Evolutionary conservation across 2,329 filamentous ascomycete genomes (phyloP).

Genomic region (Waltergamsia citrina): DNA sequence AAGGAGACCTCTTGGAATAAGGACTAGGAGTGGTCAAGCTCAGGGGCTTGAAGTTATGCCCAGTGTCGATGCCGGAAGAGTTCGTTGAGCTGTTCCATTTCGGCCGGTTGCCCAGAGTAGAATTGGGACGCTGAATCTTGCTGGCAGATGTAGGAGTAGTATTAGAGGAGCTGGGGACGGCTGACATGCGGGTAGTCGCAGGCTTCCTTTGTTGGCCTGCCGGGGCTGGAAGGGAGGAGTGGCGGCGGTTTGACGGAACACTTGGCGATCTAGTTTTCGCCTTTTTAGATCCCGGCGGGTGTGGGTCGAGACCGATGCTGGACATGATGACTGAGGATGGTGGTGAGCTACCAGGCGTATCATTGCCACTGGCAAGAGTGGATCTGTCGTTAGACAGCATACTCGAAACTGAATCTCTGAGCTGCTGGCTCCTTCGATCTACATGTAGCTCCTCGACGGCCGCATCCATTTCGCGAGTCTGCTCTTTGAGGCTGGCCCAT

Average conservation of each 20-base stretch:
- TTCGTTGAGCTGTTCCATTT: slow-evolving; percentile 66
- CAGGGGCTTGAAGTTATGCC: slow-evolving; percentile 58
- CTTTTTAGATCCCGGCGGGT: slow-evolving; percentile 31
- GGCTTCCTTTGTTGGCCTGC: slow-evolving; percentile 29
- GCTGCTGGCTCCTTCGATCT: slow-evolving; percentile 57
- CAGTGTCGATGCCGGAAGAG: slow-evolving; percentile 51
- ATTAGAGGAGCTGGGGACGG: slow-evolving; percentile 40
- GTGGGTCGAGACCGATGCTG: slow-evolving; percentile 37
- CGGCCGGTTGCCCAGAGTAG: slow-evolving; percentile 47
- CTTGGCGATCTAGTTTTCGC: slow-evolving; percentile 38
- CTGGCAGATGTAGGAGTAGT: slow-evolving; percentile 31
- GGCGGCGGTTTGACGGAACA: slow-evolving; percentile 32
- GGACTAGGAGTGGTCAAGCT: slow-evolving; percentile 50
- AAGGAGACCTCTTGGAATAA: slow-evolving; percentile 35
- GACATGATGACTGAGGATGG: slow-evolving; percentile 54
- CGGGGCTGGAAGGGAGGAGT: slow-evolving; percentile 37
- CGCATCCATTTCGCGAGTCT: slow-evolving; percentile 69
- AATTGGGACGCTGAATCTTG: slow-evolving; percentile 31
- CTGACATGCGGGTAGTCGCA: slow-evolving; percentile 34
- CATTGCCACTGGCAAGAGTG: slow-evolving; percentile 56
- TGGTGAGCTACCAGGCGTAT: slow-evolving; percentile 60
- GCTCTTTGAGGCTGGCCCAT: slow-evolving; percentile 66
- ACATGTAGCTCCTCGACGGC: slow-evolving; percentile 63
- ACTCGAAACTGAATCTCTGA: slow-evolving; percentile 88
- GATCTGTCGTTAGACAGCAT: slow-evolving; percentile 79